A percentile compares a stretch with the other conserved stretches of the same genome.
phyloP scores from a whole-genome alignment of 2,329 filamentous ascomycete genomes.

The Epichloe baconii region DNA sequence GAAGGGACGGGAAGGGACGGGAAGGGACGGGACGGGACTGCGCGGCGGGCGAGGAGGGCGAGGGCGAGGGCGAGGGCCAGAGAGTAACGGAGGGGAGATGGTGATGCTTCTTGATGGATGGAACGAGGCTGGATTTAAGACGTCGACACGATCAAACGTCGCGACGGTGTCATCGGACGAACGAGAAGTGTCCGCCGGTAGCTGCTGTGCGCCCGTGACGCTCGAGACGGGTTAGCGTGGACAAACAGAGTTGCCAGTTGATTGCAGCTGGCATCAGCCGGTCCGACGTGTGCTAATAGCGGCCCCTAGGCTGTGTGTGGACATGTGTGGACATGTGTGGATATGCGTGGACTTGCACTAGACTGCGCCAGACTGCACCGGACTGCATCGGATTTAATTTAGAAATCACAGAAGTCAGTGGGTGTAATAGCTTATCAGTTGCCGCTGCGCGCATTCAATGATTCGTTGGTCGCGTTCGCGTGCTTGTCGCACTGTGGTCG shows the following conservation, averaged over 20 bases:
- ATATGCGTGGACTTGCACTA: too few relatives aligned
- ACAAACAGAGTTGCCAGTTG: neutral
- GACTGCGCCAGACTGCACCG: too few relatives aligned
- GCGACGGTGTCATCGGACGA: neutral
- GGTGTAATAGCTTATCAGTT: neutral
- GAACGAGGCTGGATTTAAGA: neutral
- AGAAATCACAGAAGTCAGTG: too few relatives aligned
- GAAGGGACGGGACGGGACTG: neutral
- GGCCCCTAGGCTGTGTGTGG: too few relatives aligned
- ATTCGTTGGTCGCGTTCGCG: neutral
- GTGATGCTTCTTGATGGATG: neutral
- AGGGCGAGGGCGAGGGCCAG: neutral
- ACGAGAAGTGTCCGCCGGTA: conserved; percentile 1
- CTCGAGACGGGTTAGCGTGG: neutral
- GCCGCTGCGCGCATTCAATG: neutral
- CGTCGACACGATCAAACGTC: neutral
- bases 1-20: too few relatives aligned
- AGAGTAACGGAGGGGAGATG: neutral
- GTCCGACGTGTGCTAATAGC: too few relatives aligned
- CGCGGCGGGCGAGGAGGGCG: neutral
- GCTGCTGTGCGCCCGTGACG: neutral
- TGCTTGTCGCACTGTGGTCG: too few relatives aligned
- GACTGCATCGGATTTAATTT: too few relatives aligned
- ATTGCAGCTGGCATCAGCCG: too few relatives aligned
- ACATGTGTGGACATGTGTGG: too few relatives aligned